phyloP scores from a whole-genome alignment of 805 yeast genomes.

The Metschnikowia similis region DNA sequence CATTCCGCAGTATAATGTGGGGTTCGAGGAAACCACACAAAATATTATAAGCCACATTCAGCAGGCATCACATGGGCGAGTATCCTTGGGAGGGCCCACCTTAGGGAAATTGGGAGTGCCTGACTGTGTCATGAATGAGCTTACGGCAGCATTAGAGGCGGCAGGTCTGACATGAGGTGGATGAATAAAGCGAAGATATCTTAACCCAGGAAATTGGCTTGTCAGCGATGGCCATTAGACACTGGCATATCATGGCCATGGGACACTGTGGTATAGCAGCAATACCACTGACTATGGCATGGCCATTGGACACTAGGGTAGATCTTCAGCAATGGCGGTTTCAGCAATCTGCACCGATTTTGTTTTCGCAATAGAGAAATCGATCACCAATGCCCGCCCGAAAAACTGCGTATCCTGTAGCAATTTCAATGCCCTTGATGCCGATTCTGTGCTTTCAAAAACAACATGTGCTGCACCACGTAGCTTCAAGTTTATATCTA shows the following conservation, averaged over 20 bases:
- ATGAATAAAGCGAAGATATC: neutral
- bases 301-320: neutral
- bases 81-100: slow-evolving; percentile 76
- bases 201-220: neutral
- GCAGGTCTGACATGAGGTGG: neutral
- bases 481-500: slow-evolving; percentile 46
- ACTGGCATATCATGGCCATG: too few relatives aligned
- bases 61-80: slow-evolving; percentile 26
- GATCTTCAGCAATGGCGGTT: slow-evolving; percentile 4
- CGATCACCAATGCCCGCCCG: slow-evolving; percentile 43
- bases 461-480: slow-evolving; percentile 69
- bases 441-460: slow-evolving; percentile 45
- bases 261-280: too few relatives aligned
- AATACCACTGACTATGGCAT: too few relatives aligned
- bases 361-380: slow-evolving; percentile 30
- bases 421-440: slow-evolving; percentile 47
- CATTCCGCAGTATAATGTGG: slow-evolving; percentile 77
- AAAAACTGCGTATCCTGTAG: slow-evolving; percentile 49
- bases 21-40: slow-evolving; percentile 47
- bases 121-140: slow-evolving; percentile 68
- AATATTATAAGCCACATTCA: slow-evolving; percentile 30
- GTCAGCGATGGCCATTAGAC: too few relatives aligned
- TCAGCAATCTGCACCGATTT: slow-evolving; percentile 19
- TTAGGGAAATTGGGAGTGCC: slow-evolving; percentile 79
- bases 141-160: slow-evolving; percentile 46